Evolutionary conservation across 2,329 filamentous ascomycete species (phyloP).

Genomic region (Didymella pinodella): DNA sequence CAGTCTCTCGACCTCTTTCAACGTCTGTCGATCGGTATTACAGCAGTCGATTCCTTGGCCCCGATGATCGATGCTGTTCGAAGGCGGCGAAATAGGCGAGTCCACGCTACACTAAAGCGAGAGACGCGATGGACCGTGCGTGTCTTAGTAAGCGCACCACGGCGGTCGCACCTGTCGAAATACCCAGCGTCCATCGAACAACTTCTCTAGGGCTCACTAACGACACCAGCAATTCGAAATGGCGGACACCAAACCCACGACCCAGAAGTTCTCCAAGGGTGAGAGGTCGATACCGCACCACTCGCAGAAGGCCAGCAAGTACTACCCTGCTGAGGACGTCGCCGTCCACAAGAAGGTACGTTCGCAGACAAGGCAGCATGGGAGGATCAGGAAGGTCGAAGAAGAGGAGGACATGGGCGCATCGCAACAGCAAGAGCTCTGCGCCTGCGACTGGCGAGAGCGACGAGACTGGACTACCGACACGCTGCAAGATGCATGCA

Average conservation of each 20-base stretch:
- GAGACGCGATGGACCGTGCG: background rate
- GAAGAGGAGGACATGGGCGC: slow-evolving; percentile 28
- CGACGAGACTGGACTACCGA: slow-evolving; percentile 12
- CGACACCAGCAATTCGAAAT: slow-evolving; percentile 65
- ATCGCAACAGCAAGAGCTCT: slow-evolving; percentile 11
- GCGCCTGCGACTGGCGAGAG: slow-evolving; percentile 17
- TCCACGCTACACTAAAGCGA: slow-evolving; percentile 3
- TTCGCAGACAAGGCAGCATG: slow-evolving; percentile 47
- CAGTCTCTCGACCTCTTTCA: background rate
- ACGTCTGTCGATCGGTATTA: background rate
- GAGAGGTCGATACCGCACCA: slow-evolving; percentile 87
- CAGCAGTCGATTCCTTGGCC: background rate
- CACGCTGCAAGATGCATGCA: slow-evolving; percentile 11
- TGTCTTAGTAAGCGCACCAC: slow-evolving; percentile 3
- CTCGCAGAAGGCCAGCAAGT: slow-evolving; percentile 96
- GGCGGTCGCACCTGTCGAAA: slow-evolving; percentile 8
- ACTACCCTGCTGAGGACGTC: slow-evolving; percentile 97
- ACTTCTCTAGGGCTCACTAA: slow-evolving; percentile 34
- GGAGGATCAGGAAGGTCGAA: slow-evolving; percentile 13
- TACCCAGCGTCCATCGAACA: slow-evolving; percentile 7
- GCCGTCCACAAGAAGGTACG: slow-evolving; percentile 92
- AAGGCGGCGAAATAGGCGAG: slow-evolving; percentile 10
- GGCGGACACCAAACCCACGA: slow-evolving; percentile 65
- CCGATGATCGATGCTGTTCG: background rate
- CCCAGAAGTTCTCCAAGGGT: slow-evolving; percentile 98